Evolutionary conservation across 2,329 filamentous ascomycete genomes (phyloP).

Genomic region (Tolypocladium pustulatum): DNA sequence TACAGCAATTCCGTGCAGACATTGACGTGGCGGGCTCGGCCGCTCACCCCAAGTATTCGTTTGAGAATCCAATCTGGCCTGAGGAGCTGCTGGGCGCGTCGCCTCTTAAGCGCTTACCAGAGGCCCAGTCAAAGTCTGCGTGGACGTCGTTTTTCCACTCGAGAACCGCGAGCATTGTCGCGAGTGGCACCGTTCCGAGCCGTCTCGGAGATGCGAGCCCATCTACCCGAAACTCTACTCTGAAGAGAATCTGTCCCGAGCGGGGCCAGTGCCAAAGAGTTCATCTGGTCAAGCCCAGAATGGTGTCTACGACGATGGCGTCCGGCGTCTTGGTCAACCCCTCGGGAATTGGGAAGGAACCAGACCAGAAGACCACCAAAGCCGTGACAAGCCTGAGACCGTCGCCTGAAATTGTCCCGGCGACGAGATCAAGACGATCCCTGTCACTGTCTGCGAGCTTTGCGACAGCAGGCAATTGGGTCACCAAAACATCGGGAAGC

Average conservation of each 20-base stretch:
- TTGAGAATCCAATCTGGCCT: slow-evolving; percentile 22
- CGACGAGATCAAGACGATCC: slow-evolving; percentile 38
- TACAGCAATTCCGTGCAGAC: slow-evolving; percentile 41
- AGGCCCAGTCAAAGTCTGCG: slow-evolving; percentile 8
- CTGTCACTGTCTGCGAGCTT: slow-evolving; percentile 52
- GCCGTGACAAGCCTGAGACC: slow-evolving; percentile 6
- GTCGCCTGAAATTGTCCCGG: slow-evolving; percentile 25
- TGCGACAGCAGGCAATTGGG: slow-evolving; percentile 44
- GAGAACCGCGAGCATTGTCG: slow-evolving; percentile 16
- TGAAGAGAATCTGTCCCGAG: slow-evolving; percentile 17
- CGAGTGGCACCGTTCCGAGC: slow-evolving; percentile 9
- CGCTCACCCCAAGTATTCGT: slow-evolving; percentile 20
- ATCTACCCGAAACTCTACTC: slow-evolving; percentile 9
- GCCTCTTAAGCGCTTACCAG: slow-evolving; percentile 10
- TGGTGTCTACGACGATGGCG: slow-evolving; percentile 19
- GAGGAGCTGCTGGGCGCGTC: slow-evolving; percentile 17
- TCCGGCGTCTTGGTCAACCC: slow-evolving; percentile 11
- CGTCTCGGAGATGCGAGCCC: slow-evolving; percentile 17
- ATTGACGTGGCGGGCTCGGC: slow-evolving; percentile 13
- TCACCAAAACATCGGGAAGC: slow-evolving; percentile 42
- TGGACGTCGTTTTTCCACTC: slow-evolving; percentile 52
- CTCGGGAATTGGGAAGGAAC: slow-evolving; percentile 13
- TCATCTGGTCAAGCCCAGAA: slow-evolving; percentile 25
- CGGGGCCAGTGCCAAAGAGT: slow-evolving; percentile 13
- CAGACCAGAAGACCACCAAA: slow-evolving; percentile 4